Evolutionary conservation across 2,329 filamentous ascomycete genomes (phyloP), one percentile per base, ranked within the genome.

Genomic region (Rutstroemia sp.): DNA sequence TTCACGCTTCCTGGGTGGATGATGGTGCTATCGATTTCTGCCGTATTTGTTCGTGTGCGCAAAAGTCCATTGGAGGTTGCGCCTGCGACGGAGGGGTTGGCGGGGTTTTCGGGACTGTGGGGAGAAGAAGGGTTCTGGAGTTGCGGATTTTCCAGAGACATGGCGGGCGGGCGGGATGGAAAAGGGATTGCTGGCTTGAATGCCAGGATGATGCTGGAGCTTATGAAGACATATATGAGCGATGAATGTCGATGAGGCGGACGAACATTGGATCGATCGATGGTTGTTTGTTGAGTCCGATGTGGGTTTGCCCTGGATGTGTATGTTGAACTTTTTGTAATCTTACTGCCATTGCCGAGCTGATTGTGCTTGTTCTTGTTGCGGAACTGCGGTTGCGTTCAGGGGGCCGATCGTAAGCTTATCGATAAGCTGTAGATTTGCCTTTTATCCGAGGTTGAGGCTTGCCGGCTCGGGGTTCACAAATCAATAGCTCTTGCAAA

Each of bases 1-100:
- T 89, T 87, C 67, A 96, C 91, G 14, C 88, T 81, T 23, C 83
- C 83, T 2, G 83, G 83, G 64, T 81, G 80, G 54, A 74, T 79
- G 65, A 86, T 70, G 4, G 68, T 70, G 57, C 61, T 69, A 47
- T 71, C 68, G 48, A 71, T 70, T 51, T 71, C 68, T 3, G 68
- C 67, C 12, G 68, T 71, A 51, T 69, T 67, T n/a, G 66, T 69
- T 51, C 65, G 63, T 59, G 64, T 64, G 52, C 67, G 64, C 36
- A 50, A 16, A 42, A 1, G 17, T 14, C 9, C 5, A 19, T 40
- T 40, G 16, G 39, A 44, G 3, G 17, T 39, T 12, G 36, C 38
- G 19, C 50, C 38, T 27, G 57, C 56, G 14, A 52, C 58, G 55
- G 53, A 55, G 62, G 57, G 60, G 54, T 54, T 36, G 50, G 45